Evolutionary conservation across 768 basidiomycete species (phyloP), one percentile per base, ranked within the genome.

Genomic region (Botryobasidium botryosum): DNA sequence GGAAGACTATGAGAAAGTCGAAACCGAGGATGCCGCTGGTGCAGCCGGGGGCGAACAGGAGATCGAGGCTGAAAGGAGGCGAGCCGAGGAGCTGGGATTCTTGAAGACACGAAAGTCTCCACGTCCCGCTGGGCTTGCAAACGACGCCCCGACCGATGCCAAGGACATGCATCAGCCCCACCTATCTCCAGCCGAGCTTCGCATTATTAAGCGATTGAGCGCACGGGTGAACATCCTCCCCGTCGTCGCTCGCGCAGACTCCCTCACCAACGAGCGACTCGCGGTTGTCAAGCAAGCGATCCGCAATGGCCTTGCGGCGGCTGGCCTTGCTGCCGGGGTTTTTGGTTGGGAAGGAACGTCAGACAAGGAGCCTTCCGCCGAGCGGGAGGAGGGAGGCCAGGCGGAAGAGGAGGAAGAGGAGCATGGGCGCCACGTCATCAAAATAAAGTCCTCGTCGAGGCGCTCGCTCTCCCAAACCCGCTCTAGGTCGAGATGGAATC

Each of bases 111-210:
- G 43, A 32, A 15, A 18, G 36, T 36, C 3, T 6, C 25, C 24
- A 17, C 40, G 6, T 20, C 43, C 15, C 29, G 23, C 32, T 10
- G 17, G 3, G 29, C 39, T 33, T 28, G 47, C 20, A 3, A 31
- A 15, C 4, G 39, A 27, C 18, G 33, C 28, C 27, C 36, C 21
- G 4, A 47, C 20, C 33, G 41, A 40, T 24, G 26, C 26, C 13
- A 54, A 79, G 37, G 70, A 74, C 17, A 77, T n/a, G n/a, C n/a
- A n/a, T n/a, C n/a, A n/a, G n/a, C n/a, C n/a, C n/a, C n/a, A n/a
- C n/a, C n/a, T 88, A 74, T 75, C 78, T 26, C 79, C 79, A 39
- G 70, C 75, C 21, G 83, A 88, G 57, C 69, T 88, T 51, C 73
- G 74, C 41, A 80, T 86, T 53, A 77, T 90, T 53, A 71, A 71